A percentile compares a stretch with the other conserved stretches of the same genome.
phyloP scores from a whole-genome alignment of 179 eudicot genomes.

The Silene noctiflora region DNA sequence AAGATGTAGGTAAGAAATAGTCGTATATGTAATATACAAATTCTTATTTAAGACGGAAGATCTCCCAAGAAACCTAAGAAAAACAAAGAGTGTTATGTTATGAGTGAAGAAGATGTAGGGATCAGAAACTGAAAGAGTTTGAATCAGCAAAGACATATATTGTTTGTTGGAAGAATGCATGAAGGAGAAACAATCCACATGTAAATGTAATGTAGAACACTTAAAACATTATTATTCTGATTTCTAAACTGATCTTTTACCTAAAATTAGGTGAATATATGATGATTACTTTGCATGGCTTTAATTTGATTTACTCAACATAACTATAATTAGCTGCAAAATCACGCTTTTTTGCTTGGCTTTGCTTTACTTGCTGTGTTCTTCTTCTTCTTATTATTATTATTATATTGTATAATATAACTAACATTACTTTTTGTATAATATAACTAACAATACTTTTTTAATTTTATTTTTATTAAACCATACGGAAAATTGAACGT shows the following conservation, averaged over 20 bases:
- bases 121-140: background rate
- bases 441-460: constrained; percentile 9
- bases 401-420: background rate
- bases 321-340: constrained; percentile 16
- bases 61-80: background rate
- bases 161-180: constrained; percentile 8
- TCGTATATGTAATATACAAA: no score
- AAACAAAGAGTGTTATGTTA: background rate
- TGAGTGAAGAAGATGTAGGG: constrained; percentile 2
- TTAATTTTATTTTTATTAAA: no score
- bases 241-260: background rate
- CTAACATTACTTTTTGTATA: constrained; percentile 6
- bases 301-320: background rate
- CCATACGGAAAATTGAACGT: no score
- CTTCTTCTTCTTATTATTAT: background rate
- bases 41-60: background rate
- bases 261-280: constrained; percentile 17
- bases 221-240: background rate
- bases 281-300: constrained; percentile 10
- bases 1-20: no score
- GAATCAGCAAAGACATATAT: constrained; percentile 9
- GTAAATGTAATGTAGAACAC: background rate
- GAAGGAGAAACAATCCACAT: background rate
- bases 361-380: background rate
- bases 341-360: constrained; percentile 18